Evolutionary conservation across 169 alveolate genomes (phyloP).

Genomic region (Pseudocohnilembus persalinus): DNA sequence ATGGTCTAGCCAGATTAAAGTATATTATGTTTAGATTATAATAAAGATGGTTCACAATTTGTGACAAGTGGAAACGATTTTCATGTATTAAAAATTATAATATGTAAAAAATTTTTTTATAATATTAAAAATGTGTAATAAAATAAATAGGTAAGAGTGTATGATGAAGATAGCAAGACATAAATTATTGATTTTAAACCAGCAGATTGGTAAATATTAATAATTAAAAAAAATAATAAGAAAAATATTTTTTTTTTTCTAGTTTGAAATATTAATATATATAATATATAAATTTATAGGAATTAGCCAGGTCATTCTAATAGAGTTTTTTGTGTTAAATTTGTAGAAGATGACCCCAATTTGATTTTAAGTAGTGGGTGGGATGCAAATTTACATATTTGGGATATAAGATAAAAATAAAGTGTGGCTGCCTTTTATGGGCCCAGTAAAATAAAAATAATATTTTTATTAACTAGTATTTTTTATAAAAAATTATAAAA

Average conservation of each 20-base stretch:
- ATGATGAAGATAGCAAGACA: constrained; percentile 83
- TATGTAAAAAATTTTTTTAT: background rate
- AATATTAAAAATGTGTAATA: no score
- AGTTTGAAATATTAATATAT: no score
- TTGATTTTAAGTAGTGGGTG: constrained; percentile 86
- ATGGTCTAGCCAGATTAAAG: constrained; percentile 67
- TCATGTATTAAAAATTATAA: constrained; percentile 1
- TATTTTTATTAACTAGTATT: no score
- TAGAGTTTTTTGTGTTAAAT: constrained; percentile 81
- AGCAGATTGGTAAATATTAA: constrained; percentile 42
- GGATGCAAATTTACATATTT: constrained; percentile 83
- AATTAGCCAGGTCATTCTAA: constrained; percentile 80
- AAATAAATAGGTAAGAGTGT: constrained; percentile 56
- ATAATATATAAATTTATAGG: background rate
- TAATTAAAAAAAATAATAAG: no score
- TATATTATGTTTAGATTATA: constrained; percentile 76
- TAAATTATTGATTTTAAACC: constrained; percentile 52
- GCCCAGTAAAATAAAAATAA: constrained; percentile 61
- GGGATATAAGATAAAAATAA: constrained; percentile 80
- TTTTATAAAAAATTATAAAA: no score
- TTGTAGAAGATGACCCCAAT: constrained; percentile 64
- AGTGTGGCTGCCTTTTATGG: constrained; percentile 78
- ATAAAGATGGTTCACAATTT: constrained; percentile 73
- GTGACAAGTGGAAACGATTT: constrained; percentile 86
- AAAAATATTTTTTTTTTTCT: no score